Conservation (phyloP, 805 yeast genomes). For the Alloascoidea hylecoeti region DNA sequence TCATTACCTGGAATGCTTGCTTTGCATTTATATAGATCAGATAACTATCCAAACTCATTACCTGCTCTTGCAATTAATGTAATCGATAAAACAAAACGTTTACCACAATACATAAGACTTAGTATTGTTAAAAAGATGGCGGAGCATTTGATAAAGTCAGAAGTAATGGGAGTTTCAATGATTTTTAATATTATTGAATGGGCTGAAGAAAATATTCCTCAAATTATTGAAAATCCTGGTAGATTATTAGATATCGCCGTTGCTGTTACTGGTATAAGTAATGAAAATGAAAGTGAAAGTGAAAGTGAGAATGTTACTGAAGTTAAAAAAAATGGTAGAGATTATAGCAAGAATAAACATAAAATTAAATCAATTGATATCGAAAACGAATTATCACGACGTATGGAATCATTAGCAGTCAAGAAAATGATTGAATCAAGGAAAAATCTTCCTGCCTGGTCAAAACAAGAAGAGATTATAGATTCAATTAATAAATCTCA, state of each 20-base stretch:
- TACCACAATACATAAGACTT: conserved; percentile 42
- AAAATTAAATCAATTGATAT: conserved; percentile 19
- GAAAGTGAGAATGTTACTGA: conserved; percentile 15
- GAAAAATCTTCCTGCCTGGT: conserved; percentile 72
- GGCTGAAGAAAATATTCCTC: conserved; percentile 48
- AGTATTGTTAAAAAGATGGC: conserved; percentile 36
- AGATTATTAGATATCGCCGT: conserved; percentile 29
- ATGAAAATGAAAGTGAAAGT: conserved; percentile 7
- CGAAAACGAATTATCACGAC: conserved; percentile 18
- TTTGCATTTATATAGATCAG: conserved; percentile 28
- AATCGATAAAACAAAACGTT: conserved; percentile 13
- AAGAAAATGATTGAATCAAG: conserved; percentile 30
- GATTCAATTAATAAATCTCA: conserved; percentile 39
- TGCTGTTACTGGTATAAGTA: conserved; percentile 10
- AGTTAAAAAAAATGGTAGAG: conserved; percentile 6
- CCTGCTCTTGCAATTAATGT: conserved; percentile 56
- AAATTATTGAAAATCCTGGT: conserved; percentile 63
- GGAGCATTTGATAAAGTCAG: conserved; percentile 25
- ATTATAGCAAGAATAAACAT: conserved; percentile 4
- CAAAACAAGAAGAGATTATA: conserved; percentile 40
- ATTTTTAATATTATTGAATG: conserved; percentile 62
- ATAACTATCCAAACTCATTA: conserved; percentile 45
- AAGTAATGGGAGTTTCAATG: conserved; percentile 55
- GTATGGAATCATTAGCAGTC: conserved; percentile 20
- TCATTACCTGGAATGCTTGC: conserved; percentile 16